phyloP scores from a whole-genome alignment of 2,329 filamentous ascomycete genomes.

The Cadophora sp. region DNA sequence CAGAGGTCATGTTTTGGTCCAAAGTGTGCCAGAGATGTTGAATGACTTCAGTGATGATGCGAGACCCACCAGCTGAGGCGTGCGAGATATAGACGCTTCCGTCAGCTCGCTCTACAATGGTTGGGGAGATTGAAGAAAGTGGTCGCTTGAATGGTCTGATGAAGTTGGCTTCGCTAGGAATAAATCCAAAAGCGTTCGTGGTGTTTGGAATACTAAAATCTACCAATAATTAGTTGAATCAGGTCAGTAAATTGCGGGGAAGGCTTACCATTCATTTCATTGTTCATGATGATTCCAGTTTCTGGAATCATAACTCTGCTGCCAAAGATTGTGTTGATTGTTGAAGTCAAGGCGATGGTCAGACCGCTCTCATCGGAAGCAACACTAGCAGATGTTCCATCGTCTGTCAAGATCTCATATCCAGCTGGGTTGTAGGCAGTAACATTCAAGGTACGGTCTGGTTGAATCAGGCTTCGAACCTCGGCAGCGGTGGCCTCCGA shows the following conservation, averaged over 20 bases:
- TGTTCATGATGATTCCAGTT: slow-evolving; percentile 73
- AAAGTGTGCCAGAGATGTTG: slow-evolving; percentile 69
- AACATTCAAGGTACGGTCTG: slow-evolving; percentile 61
- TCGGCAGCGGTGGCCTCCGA: slow-evolving; percentile 56
- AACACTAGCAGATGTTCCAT: slow-evolving; percentile 59
- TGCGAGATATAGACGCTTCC: slow-evolving; percentile 65
- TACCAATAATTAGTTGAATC: slow-evolving; percentile 32
- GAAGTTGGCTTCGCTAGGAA: slow-evolving; percentile 68
- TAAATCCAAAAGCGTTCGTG: slow-evolving; percentile 71
- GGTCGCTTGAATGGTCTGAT: slow-evolving; percentile 70
- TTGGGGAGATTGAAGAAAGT: slow-evolving; percentile 67
- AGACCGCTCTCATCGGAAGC: slow-evolving; percentile 65
- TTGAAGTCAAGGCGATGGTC: slow-evolving; percentile 69
- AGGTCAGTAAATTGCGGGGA: not conserved
- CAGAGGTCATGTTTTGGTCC: slow-evolving; percentile 59
- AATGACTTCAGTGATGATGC: slow-evolving; percentile 71
- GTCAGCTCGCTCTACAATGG: slow-evolving; percentile 65
- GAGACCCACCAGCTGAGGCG: slow-evolving; percentile 68
- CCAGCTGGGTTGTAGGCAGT: slow-evolving; percentile 67
- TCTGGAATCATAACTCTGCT: slow-evolving; percentile 66
- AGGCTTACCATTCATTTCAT: slow-evolving; percentile 62
- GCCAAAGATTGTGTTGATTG: slow-evolving; percentile 72
- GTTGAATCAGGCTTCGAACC: slow-evolving; percentile 64
- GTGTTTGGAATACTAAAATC: slow-evolving; percentile 70
- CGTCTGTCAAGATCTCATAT: slow-evolving; percentile 59